phyloP scores from a whole-genome alignment of 2,329 filamentous ascomycete species.

The Sordariomycetes sp. region DNA sequence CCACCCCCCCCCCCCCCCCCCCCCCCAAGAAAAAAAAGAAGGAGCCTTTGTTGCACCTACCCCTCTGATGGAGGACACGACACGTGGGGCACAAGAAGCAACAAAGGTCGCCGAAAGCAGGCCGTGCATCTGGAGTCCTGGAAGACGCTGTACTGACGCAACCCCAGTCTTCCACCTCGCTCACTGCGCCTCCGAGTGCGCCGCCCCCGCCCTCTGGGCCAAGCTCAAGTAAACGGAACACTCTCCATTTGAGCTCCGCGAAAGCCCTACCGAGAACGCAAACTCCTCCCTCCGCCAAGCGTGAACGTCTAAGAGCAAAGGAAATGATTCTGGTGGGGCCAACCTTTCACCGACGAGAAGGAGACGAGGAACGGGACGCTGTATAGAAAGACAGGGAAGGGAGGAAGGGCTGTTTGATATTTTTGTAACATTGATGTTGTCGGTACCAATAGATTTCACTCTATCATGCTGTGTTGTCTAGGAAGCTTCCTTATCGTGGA shows the following conservation, averaged over 20 bases:
- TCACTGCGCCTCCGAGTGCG: slow-evolving; percentile 87
- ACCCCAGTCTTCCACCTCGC: slow-evolving; percentile 91
- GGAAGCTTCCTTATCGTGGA: background rate
- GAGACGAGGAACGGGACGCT: background rate
- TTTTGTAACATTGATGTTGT: slow-evolving; percentile 9
- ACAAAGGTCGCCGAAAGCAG: no score
- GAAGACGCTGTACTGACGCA: slow-evolving; percentile 3
- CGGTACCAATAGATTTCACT: slow-evolving; percentile 10
- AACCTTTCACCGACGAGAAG: background rate
- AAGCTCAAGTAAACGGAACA: slow-evolving; percentile 63
- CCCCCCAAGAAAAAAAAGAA: background rate
- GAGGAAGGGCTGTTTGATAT: slow-evolving; percentile 5
- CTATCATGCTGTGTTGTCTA: background rate
- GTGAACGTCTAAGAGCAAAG: background rate
- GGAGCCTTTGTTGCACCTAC: no score
- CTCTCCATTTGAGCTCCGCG: background rate
- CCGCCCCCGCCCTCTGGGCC: slow-evolving; percentile 90
- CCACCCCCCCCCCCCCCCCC: background rate
- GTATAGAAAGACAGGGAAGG: slow-evolving; percentile 1
- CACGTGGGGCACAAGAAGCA: background rate
- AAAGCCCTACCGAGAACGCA: background rate
- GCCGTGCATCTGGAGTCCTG: background rate
- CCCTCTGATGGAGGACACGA: no score
- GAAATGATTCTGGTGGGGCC: background rate
- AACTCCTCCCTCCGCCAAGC: background rate